Percentiles rank a stretch among this genome's conserved stretches.
Conservation (phyloP, 108 stramenopile genomes). For the Cyclotella atomus region DNA sequence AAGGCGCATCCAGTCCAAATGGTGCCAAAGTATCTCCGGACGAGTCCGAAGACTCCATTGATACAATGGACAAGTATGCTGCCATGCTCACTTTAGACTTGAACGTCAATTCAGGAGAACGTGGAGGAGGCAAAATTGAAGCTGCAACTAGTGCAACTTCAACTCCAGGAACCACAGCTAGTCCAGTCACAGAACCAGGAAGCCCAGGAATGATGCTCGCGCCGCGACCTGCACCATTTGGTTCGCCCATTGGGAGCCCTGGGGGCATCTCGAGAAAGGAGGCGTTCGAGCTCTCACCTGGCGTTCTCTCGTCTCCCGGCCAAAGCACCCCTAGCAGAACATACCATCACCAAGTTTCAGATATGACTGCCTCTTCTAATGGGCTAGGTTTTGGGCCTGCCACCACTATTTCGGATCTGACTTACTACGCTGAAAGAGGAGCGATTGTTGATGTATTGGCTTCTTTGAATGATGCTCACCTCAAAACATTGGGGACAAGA, state of each 20-base stretch:
- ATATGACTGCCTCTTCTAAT: conserved; percentile 42
- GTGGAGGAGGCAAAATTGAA: not conserved
- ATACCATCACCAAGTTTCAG: conserved; percentile 39
- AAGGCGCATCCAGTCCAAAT: not conserved
- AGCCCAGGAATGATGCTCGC: conserved; percentile 6
- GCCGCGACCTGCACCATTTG: conserved; percentile 9
- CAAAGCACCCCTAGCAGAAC: conserved; percentile 1
- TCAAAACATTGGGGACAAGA: conserved; percentile 78
- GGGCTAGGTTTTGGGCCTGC: conserved; percentile 79
- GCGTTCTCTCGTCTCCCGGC: conserved; percentile 17
- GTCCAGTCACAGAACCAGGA: conserved; percentile 3
- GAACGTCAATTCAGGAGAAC: not conserved
- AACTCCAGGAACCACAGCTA: not conserved
- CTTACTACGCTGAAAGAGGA: conserved; percentile 87
- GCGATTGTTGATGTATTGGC: conserved; percentile 80
- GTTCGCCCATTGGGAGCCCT: too few species aligned
- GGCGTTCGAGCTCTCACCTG: conserved; percentile 55
- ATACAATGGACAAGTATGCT: conserved; percentile 20
- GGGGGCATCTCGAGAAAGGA: conserved; percentile 20
- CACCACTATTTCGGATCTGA: conserved; percentile 81
- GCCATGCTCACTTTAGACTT: conserved; percentile 8
- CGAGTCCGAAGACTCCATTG: not conserved
- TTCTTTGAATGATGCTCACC: conserved; percentile 76
- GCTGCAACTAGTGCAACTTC: not conserved
- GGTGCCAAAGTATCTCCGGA: conserved; percentile 1